A percentile compares a stretch with the other conserved stretches of the same genome.
Evolutionary conservation across 2,329 filamentous ascomycete genomes (phyloP).

Genomic region (Ophiostoma himal-ulmi): DNA sequence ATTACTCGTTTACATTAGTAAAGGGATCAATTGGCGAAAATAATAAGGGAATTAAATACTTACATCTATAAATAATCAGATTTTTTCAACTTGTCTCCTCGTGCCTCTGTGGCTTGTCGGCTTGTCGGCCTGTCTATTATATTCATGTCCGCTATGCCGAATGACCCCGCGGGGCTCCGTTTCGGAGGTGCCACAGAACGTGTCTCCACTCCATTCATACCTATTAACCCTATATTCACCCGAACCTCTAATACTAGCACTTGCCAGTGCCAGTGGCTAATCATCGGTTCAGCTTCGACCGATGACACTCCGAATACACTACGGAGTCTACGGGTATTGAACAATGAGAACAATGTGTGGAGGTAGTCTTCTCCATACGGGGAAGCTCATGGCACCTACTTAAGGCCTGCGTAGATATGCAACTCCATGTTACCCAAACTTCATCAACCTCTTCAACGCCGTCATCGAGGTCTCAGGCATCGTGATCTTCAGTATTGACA

Average conservation of each 20-base stretch:
- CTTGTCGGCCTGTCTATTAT: not conserved
- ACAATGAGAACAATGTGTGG: not conserved
- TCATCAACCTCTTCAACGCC: not conserved
- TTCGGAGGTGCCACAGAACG: not conserved
- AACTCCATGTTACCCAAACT: not conserved
- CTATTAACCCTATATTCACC: not conserved
- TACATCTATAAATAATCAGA: not conserved
- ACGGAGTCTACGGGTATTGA: not conserved
- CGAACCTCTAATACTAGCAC: not conserved
- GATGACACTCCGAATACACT: not conserved
- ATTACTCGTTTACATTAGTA: not conserved
- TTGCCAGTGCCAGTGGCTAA: not conserved
- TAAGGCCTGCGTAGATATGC: not conserved
- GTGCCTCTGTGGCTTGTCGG: not conserved
- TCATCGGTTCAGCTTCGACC: slow-evolving; percentile 12
- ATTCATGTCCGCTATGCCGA: not conserved
- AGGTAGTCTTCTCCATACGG: not conserved
- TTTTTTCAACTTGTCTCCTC: not conserved
- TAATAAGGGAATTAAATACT: not conserved
- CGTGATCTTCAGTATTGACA: not conserved
- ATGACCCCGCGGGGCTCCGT: not conserved
- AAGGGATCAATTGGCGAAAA: not conserved
- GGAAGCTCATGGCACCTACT: not conserved
- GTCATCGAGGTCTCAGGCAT: not conserved
- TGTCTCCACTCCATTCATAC: not conserved